These are phyloP conservation scores for Scheffersomyces stambukii DNA, from an alignment of 1,139 yeast genomes.

Conservation along the genomic window DNA sequence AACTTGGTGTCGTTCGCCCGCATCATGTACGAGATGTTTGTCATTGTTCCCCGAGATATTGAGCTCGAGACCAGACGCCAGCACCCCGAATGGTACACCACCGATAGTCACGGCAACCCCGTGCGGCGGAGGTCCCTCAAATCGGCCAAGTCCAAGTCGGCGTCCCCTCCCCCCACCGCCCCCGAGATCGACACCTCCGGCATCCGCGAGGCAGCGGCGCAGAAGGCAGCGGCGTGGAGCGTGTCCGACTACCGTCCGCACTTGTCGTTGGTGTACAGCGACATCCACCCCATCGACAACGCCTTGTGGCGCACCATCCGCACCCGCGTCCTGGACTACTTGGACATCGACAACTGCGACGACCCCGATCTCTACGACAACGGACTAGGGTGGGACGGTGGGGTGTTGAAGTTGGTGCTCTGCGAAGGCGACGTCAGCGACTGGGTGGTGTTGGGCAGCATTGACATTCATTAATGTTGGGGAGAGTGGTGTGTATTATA, in stretches of 20 bases:
- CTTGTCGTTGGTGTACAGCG: constrained; percentile 67
- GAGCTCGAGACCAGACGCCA: constrained; percentile 32
- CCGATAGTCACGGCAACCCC: constrained; percentile 28
- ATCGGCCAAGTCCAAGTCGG: constrained; percentile 6
- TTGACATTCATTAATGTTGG: constrained; percentile 31
- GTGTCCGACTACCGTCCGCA: constrained; percentile 64
- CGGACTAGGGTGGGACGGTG: constrained; percentile 58
- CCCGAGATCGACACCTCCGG: constrained; percentile 21
- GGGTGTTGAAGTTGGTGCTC: constrained; percentile 62
- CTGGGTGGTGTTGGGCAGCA: constrained; percentile 67
- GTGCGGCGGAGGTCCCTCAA: constrained; percentile 25
- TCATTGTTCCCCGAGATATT: constrained; percentile 35
- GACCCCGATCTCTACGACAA: constrained; percentile 31
- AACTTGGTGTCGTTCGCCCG: constrained; percentile 63
- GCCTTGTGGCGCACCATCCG: constrained; percentile 65
- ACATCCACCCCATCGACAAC: constrained; percentile 62
- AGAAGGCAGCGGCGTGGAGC: constrained; percentile 53
- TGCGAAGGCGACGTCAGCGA: constrained; percentile 75
- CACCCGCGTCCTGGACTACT: constrained; percentile 65
- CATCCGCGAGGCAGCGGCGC: constrained; percentile 27
- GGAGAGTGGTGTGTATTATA: too few species aligned
- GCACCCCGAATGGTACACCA: constrained; percentile 40
- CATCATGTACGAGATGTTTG: constrained; percentile 68
- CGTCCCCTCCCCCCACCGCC: constrained; percentile 1
- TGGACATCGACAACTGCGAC: constrained; percentile 50